Evolutionary conservation across 805 yeast genomes (phyloP), one percentile per base, ranked within the genome.

Genomic region (Saturnispora mendoncae): DNA sequence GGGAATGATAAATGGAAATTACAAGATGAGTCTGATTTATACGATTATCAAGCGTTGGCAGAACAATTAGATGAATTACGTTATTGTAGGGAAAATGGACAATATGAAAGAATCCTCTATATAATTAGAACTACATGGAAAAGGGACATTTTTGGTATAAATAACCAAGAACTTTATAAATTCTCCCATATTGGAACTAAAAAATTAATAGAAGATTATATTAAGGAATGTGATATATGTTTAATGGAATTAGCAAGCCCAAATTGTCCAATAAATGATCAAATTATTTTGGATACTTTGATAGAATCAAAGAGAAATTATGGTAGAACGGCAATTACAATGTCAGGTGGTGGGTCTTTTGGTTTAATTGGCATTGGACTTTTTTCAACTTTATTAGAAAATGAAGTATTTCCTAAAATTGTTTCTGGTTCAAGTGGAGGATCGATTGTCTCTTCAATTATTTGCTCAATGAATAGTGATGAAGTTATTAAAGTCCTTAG

Each of bases 401-500:
- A 74, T 39, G 78, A 81, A 41, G 65, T 87, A 18, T 64, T 90
- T 19, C 99, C 99, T 0, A 72, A 83, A 37, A 84, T 92, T 28
- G 76, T 92, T 13, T 83, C 95, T 36, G 98, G 99, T 1, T 83
- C 95, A 12, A 85, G 95, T 19, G 95, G 97, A 0, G 99, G 99
- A 14, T 87, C 96, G 1, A 88, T 92, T 39, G 80, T 92, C 36
- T 97, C 97, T 15, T 76, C 95, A 37, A 76, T 92, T 14, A 67
- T 92, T 36, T 86, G 95, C 54, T 80, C 84, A 14, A 85, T 82
- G 54, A 74, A 80, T 8, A 79, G 78, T 44, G 83, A 77, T 25
- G 97, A 88, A 58, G 68, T 79, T 2, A 58, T 68, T 15, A 69
- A 62, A 5, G 57, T 85, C 14, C 62, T 90, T 44, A 69, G 62